Base-by-base conservation (phyloP, 2,329 filamentous ascomycete genomes). In the Venturia oleaginea region DNA sequence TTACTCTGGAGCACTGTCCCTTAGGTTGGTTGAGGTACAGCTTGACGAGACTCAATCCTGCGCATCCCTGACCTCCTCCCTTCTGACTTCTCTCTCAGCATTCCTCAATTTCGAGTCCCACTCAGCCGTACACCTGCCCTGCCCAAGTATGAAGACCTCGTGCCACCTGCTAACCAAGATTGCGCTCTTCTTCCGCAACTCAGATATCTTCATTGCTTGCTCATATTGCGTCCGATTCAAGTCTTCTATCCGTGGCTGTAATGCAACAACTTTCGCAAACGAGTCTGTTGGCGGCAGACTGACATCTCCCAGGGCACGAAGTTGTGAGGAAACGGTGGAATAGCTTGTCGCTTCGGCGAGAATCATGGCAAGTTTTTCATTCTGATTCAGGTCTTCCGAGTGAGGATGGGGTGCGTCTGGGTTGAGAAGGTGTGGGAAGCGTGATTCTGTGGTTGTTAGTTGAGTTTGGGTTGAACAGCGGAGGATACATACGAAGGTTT, bases 81-180 rank as follows among this genome's bases (percentile, higher is more conserved):
- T 82, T 72, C 85, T 81, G 2, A 93, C 79, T 10, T 79, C 79
- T 64, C 84, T 81, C 76, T 94, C 90, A 8, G 85, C 82, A 66
- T 80, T 78, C 73, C 84, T 83, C 15, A 92, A 74, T 61, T 88
- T 80, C 40, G 83, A 81, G 75, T 95, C 89, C 71, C 88, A 85
- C 62, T 88, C 85, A 27, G 87, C 88, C 77, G 91, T 87, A 65
- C 83, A 83, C 68, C 86, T 83, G 0, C 87, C 87, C 68, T 84
- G 85, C 13, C 83, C 82, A 59, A 96, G 77, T 54, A 94, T 80
- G 3, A 86, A 84, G 30, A 84, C 78, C 72, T 92, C 86, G 75
- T 93, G 92, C 88, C 91, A 95, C 42, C 67, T 74, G 73, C 75
- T 74, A 64, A 79, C 74, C 13, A 78, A 59, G 59, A 74, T 68